Evolutionary conservation across 2,329 filamentous ascomycete species (phyloP).

Genomic region (Mycocentrospora acerina): DNA sequence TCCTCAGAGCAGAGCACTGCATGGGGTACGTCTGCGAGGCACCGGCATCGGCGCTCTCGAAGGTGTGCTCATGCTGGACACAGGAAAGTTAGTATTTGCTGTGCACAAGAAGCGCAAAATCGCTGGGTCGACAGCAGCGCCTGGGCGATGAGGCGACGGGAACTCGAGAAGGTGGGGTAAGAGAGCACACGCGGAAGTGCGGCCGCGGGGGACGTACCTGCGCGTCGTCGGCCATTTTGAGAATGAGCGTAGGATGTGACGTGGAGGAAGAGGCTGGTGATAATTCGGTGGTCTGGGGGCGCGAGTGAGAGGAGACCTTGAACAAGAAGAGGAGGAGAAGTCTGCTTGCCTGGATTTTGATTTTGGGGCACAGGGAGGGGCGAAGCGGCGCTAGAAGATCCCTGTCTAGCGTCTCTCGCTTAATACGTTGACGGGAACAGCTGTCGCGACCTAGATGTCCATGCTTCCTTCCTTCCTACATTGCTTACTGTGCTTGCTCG

Average conservation of each 20-base stretch:
- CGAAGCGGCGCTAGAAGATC: conserved; percentile 24
- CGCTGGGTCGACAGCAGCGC: conserved; percentile 5
- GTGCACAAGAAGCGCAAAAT: background rate
- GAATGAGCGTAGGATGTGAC: conserved; percentile 42
- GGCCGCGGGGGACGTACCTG: conserved; percentile 54
- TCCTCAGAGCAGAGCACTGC: conserved; percentile 99
- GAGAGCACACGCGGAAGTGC: conserved; percentile 24
- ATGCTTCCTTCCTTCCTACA: background rate
- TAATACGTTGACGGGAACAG: too few species aligned
- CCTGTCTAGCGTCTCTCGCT: conserved; percentile 16
- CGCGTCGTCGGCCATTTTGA: conserved; percentile 67
- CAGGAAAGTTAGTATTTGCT: conserved; percentile 18
- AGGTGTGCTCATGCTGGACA: conserved; percentile 63
- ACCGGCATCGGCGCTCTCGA: conserved; percentile 94
- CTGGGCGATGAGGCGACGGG: conserved; percentile 33
- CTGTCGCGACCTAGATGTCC: background rate
- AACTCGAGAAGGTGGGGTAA: conserved; percentile 43
- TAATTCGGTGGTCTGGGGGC: conserved; percentile 27
- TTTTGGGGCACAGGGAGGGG: conserved; percentile 29
- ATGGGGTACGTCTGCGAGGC: conserved; percentile 92
- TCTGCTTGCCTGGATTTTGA: conserved; percentile 38
- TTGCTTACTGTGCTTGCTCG: too few species aligned
- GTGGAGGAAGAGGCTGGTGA: conserved; percentile 34
- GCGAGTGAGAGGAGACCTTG: conserved; percentile 28
- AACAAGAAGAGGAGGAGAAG: conserved; percentile 34